A percentile compares a stretch with the other conserved stretches of the same genome.
Evolutionary conservation across 2,329 filamentous ascomycete genomes (phyloP).

Genomic region (Thelonectria olida): DNA sequence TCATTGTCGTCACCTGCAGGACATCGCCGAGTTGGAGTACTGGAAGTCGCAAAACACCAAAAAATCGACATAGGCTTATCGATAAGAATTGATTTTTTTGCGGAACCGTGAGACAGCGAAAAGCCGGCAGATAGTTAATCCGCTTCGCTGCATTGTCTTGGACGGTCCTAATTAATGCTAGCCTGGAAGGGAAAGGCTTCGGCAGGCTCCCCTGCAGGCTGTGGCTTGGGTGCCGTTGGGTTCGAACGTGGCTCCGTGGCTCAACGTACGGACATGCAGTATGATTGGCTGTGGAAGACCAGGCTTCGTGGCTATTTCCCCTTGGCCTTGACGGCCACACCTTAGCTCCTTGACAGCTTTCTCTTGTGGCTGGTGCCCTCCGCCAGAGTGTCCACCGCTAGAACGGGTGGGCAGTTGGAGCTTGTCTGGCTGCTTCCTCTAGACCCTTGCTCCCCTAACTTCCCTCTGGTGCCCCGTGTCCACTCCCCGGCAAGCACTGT

Average conservation of each 20-base stretch:
- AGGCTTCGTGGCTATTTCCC: slow-evolving; percentile 35
- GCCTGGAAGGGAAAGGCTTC: slow-evolving; percentile 28
- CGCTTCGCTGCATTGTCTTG: slow-evolving; percentile 23
- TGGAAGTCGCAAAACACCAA: slow-evolving; percentile 41
- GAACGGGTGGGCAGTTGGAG: slow-evolving; percentile 11
- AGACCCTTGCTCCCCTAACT: slow-evolving; percentile 31
- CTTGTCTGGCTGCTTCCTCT: slow-evolving; percentile 36
- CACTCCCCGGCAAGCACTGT: slow-evolving; percentile 36
- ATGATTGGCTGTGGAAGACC: slow-evolving; percentile 29
- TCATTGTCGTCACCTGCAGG: slow-evolving; percentile 75
- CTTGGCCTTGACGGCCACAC: slow-evolving; percentile 26
- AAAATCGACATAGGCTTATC: slow-evolving; percentile 48
- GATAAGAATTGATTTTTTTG: slow-evolving; percentile 45
- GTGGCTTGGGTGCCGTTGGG: slow-evolving; percentile 14
- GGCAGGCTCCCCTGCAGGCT: no score
- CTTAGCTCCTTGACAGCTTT: neutral
- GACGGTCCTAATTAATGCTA: slow-evolving; percentile 22
- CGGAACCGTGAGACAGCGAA: slow-evolving; percentile 21
- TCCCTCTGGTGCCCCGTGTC: slow-evolving; percentile 42
- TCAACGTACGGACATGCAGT: neutral
- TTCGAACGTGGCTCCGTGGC: slow-evolving; percentile 26
- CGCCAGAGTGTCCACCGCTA: neutral
- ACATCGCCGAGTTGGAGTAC: slow-evolving; percentile 49
- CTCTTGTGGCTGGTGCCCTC: slow-evolving; percentile 2
- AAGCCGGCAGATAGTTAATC: slow-evolving; percentile 48